Evolutionary conservation across 345 rosid genomes (phyloP).

Genomic region (Eucalyptus regnans): DNA sequence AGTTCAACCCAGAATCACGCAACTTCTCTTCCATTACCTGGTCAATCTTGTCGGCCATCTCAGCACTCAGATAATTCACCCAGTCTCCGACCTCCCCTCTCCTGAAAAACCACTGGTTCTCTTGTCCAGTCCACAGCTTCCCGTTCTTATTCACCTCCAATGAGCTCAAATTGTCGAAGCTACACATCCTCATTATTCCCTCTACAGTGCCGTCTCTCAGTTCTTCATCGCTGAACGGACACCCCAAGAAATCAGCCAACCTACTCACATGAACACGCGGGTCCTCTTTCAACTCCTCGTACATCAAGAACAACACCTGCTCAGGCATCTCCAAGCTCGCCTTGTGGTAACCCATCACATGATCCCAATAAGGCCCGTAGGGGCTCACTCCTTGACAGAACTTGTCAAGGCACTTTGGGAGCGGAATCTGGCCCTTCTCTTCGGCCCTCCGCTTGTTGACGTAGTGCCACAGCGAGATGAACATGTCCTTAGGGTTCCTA

Average conservation of each 20-base stretch:
- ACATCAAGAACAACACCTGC: background rate
- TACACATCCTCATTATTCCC: background rate
- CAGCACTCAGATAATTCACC: background rate
- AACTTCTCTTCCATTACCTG: background rate
- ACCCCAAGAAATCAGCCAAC: background rate
- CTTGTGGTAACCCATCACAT: conserved; percentile 16
- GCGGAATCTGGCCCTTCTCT: conserved; percentile 3
- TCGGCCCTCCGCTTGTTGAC: background rate
- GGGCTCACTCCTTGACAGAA: background rate
- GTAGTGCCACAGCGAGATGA: conserved; percentile 1
- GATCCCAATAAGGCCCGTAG: conserved; percentile 1
- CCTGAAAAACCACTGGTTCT: conserved; percentile 2
- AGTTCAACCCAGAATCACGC: background rate
- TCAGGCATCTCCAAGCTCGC: background rate
- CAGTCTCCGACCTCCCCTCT: background rate
- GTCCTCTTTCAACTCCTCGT: background rate
- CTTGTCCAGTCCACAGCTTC: background rate
- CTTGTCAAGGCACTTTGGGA: conserved; percentile 3
- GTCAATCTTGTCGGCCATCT: background rate
- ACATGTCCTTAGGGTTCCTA: conserved; percentile 7
- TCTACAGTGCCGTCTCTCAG: background rate
- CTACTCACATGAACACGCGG: background rate
- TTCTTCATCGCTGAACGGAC: background rate
- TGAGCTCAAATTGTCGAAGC: background rate
- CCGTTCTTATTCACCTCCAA: background rate